Evolutionary conservation across 352 stramenopile genomes (phyloP).

Genomic region (Globisporangium barbulae): DNA sequence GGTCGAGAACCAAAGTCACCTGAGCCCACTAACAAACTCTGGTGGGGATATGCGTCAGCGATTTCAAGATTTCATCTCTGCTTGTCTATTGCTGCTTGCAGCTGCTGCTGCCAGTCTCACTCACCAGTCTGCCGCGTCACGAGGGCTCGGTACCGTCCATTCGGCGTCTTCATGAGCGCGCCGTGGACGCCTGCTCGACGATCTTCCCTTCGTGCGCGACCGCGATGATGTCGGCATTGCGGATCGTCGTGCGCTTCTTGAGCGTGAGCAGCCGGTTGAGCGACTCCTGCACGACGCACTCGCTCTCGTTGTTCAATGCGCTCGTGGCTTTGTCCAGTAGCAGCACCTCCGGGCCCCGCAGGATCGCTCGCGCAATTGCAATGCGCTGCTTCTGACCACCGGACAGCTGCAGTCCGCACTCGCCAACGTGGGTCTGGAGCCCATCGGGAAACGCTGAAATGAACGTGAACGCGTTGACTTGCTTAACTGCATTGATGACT

Average conservation of each 20-base stretch:
- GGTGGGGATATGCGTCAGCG: neutral
- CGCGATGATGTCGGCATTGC: constrained; percentile 85
- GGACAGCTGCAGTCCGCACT: constrained; percentile 62
- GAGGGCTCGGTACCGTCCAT: constrained; percentile 23
- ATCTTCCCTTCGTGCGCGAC: constrained; percentile 75
- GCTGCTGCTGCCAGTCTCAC: neutral
- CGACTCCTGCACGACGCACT: constrained; percentile 39
- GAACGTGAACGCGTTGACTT: constrained; percentile 86
- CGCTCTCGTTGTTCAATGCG: constrained; percentile 54
- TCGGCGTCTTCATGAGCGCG: constrained; percentile 23
- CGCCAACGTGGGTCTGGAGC: constrained; percentile 83
- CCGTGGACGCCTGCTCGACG: constrained; percentile 82
- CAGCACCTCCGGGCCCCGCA: constrained; percentile 88
- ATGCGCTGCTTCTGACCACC: constrained; percentile 93
- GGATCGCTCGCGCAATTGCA: constrained; percentile 89
- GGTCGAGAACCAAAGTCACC: neutral
- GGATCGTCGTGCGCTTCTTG: constrained; percentile 71
- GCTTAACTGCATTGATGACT: constrained; percentile 57
- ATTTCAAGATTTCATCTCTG: neutral
- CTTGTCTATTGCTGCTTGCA: neutral
- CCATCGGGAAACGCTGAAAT: constrained; percentile 81
- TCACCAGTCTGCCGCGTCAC: constrained; percentile 19
- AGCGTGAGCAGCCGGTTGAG: constrained; percentile 42
- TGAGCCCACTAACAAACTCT: neutral
- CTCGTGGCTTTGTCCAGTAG: constrained; percentile 90